Conservation (phyloP, 2,329 filamentous ascomycete species). For the Penicillium italicum region DNA sequence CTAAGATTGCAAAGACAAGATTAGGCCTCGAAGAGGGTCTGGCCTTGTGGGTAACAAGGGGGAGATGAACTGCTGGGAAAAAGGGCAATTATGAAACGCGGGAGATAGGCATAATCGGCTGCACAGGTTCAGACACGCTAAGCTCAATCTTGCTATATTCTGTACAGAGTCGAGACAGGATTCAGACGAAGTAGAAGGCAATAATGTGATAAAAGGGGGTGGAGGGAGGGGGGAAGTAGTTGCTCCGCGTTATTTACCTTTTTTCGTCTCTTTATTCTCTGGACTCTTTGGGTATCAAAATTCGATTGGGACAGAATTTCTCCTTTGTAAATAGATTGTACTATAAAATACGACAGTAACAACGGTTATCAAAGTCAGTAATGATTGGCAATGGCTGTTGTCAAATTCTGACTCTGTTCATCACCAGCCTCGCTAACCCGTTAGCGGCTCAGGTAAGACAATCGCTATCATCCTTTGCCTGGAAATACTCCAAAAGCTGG, state of each 20-base stretch:
- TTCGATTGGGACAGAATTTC: background rate
- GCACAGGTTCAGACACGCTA: background rate
- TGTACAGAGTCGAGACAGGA: background rate
- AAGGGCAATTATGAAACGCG: slow-evolving; percentile 7
- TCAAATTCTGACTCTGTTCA: slow-evolving; percentile 2
- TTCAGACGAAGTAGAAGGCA: background rate
- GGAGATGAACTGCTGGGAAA: slow-evolving; percentile 13
- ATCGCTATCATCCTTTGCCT: slow-evolving; percentile 19
- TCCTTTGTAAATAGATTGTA: background rate
- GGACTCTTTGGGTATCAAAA: background rate
- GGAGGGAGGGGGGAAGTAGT: background rate
- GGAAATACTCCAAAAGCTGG: background rate
- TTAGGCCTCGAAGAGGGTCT: slow-evolving; percentile 12
- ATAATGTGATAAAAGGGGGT: slow-evolving; percentile 1
- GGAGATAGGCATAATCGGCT: background rate
- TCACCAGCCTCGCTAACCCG: slow-evolving; percentile 13
- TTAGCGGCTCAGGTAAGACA: slow-evolving; percentile 8
- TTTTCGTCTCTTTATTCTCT: background rate
- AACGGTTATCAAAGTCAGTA: background rate
- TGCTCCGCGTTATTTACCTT: slow-evolving; percentile 2
- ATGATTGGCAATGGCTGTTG: background rate
- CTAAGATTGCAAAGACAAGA: slow-evolving; percentile 10
- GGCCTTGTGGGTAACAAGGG: slow-evolving; percentile 14
- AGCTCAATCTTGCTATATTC: background rate
- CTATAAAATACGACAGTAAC: background rate